phyloP scores from a whole-genome alignment of 2,329 filamentous ascomycete species.

The Talaromyces sp. region DNA sequence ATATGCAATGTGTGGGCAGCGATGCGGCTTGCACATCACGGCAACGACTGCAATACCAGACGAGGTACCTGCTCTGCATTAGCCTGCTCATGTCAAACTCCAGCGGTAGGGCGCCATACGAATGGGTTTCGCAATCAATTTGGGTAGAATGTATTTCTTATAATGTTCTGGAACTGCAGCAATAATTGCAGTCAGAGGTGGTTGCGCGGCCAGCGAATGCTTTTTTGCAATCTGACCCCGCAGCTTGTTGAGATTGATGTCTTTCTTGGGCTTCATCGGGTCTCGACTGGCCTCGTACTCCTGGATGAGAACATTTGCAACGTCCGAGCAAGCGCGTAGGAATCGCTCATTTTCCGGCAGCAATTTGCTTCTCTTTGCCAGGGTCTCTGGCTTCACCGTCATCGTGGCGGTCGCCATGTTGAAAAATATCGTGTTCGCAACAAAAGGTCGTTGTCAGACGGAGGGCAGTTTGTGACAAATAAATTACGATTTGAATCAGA shows the following conservation, averaged over 20 bases:
- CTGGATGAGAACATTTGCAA: slow-evolving; percentile 88
- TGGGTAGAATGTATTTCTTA: slow-evolving; percentile 97
- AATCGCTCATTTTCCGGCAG: slow-evolving; percentile 92
- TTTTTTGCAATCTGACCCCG: slow-evolving; percentile 88
- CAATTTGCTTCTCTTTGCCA: slow-evolving; percentile 69
- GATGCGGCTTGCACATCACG: slow-evolving; percentile 98
- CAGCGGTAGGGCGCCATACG: slow-evolving; percentile 49
- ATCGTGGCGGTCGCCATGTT: slow-evolving; percentile 59
- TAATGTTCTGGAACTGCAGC: slow-evolving; percentile 98
- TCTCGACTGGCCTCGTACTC: slow-evolving; percentile 82
- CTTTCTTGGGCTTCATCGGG: slow-evolving; percentile 67
- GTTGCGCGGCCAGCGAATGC: slow-evolving; percentile 80
- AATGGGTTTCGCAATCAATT: slow-evolving; percentile 95
- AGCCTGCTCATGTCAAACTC: neutral
- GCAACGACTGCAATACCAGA: slow-evolving; percentile 97
- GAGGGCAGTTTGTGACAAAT: neutral
- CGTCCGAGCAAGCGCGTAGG: slow-evolving; percentile 89
- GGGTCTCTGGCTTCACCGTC: slow-evolving; percentile 53
- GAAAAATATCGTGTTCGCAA: slow-evolving; percentile 18
- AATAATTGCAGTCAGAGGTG: slow-evolving; percentile 93
- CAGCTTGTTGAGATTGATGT: slow-evolving; percentile 88
- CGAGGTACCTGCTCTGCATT: slow-evolving; percentile 64
- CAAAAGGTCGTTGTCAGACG: neutral
- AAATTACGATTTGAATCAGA: neutral
- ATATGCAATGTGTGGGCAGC: slow-evolving; percentile 96